These are phyloP conservation scores for Venturia asperata DNA, from an alignment of 2,329 filamentous ascomycete species.

Conservation along the genomic window DNA sequence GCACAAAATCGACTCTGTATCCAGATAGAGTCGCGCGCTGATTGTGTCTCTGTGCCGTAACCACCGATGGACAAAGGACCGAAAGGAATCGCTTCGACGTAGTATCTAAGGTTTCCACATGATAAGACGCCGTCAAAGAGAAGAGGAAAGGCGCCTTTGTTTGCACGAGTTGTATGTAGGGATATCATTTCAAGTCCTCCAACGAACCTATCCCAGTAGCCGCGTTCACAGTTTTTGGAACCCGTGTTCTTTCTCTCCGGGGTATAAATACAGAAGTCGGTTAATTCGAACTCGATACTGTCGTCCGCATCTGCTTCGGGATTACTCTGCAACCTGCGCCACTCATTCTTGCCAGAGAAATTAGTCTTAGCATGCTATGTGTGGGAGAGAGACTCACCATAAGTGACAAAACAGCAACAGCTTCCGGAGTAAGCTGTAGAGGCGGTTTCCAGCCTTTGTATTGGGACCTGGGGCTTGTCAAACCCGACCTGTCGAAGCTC, in stretches of 20 bases:
- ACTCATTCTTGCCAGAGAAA: conserved; percentile 20
- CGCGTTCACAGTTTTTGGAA: neutral
- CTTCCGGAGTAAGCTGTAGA: conserved; percentile 26
- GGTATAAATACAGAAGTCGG: conserved; percentile 1
- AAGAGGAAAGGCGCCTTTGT: conserved; percentile 22
- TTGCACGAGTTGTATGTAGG: conserved; percentile 24
- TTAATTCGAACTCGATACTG: neutral
- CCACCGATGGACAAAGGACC: conserved; percentile 11
- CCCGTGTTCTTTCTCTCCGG: neutral
- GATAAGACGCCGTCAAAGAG: conserved; percentile 26
- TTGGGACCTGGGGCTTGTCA: conserved; percentile 25
- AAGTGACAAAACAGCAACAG: conserved; percentile 11
- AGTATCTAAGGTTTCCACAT: neutral
- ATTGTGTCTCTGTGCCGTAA: conserved; percentile 5
- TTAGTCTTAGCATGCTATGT: neutral
- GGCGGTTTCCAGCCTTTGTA: conserved; percentile 25
- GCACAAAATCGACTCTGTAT: conserved; percentile 31
- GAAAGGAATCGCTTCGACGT: conserved; percentile 10
- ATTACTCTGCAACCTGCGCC: neutral
- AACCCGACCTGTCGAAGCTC: neutral
- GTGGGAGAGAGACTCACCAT: neutral
- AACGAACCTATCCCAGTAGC: neutral
- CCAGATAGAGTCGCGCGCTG: conserved; percentile 52
- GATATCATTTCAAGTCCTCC: conserved; percentile 22
- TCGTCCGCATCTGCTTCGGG: neutral